Percentiles rank a stretch among this genome's conserved stretches.
Evolutionary conservation across 2,329 filamentous ascomycete species (phyloP).

Genomic region (Plenodomus biglobosus): DNA sequence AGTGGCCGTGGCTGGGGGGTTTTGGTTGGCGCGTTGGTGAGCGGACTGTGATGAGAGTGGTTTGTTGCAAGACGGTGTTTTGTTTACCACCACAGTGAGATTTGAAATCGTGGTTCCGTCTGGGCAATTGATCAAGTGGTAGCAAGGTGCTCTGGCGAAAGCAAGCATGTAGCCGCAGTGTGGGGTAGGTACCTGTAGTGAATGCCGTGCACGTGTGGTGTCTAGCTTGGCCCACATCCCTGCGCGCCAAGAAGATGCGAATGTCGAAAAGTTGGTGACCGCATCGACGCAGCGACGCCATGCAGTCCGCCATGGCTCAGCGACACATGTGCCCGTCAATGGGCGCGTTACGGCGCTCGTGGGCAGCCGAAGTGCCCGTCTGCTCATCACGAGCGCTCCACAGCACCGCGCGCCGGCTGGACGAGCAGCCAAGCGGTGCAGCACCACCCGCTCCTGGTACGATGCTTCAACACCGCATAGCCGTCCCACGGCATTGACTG

Average conservation of each 20-base stretch:
- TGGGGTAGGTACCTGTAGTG: constrained; percentile 2
- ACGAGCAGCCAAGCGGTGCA: constrained; percentile 24
- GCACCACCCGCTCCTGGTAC: constrained; percentile 24
- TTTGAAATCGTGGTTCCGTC: not conserved
- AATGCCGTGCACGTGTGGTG: constrained; percentile 17
- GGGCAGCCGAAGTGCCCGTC: constrained; percentile 20
- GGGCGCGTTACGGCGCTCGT: constrained; percentile 30
- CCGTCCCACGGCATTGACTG: constrained; percentile 5
- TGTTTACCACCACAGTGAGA: constrained; percentile 3
- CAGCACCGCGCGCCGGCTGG: constrained; percentile 26
- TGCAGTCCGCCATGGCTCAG: constrained; percentile 36
- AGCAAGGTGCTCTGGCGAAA: not conserved
- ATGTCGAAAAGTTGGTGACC: constrained; percentile 31
- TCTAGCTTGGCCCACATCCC: constrained; percentile 11
- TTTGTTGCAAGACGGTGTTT: not conserved
- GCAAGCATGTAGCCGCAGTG: not conserved
- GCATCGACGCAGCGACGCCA: constrained; percentile 11
- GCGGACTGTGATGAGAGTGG: no score
- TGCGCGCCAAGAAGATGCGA: constrained; percentile 31
- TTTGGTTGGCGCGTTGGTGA: no score
- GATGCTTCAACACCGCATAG: constrained; percentile 1
- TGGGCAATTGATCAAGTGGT: constrained; percentile 1
- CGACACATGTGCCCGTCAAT: constrained; percentile 40
- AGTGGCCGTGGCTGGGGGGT: constrained; percentile 4
- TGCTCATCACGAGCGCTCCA: constrained; percentile 30